These are phyloP conservation scores for Solanum infundibuliforme DNA, from an alignment of 257 asterid genomes.

Conservation along the genomic window DNA sequence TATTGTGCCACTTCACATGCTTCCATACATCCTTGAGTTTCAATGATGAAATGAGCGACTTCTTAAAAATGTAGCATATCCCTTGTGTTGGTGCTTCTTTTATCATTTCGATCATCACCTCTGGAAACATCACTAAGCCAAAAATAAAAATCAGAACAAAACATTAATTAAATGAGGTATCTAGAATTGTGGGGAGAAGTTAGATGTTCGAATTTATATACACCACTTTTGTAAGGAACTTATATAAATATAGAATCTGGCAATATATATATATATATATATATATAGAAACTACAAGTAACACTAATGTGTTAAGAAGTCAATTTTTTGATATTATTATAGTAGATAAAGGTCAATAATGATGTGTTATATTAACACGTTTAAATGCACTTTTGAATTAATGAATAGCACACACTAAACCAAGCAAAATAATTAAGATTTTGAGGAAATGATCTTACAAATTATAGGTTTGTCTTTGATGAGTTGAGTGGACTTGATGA, in stretches of 20 bases:
- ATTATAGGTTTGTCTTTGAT: slow-evolving; percentile 10
- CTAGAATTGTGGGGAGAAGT: too few relatives aligned
- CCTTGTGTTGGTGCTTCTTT: slow-evolving; percentile 27
- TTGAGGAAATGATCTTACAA: slow-evolving; percentile 6
- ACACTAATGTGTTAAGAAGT: neutral
- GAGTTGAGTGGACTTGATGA: slow-evolving; percentile 12
- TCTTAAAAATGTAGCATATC: slow-evolving; percentile 18
- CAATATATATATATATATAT: too few relatives aligned
- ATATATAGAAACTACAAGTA: too few relatives aligned
- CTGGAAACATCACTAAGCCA: too few relatives aligned
- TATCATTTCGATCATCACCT: too few relatives aligned
- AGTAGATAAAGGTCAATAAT: neutral
- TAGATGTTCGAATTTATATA: too few relatives aligned
- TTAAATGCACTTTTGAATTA: neutral
- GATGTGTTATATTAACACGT: neutral
- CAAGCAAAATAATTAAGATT: neutral
- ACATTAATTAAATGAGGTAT: too few relatives aligned
- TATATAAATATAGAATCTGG: too few relatives aligned
- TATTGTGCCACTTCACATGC: too few relatives aligned
- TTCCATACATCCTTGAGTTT: neutral
- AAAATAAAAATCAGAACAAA: too few relatives aligned
- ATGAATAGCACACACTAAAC: neutral
- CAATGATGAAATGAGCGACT: slow-evolving; percentile 22
- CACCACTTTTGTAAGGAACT: too few relatives aligned
- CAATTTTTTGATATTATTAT: neutral